Evolutionary conservation across 2,329 filamentous ascomycete genomes (phyloP).

Genomic region (Mariannaea sp.): DNA sequence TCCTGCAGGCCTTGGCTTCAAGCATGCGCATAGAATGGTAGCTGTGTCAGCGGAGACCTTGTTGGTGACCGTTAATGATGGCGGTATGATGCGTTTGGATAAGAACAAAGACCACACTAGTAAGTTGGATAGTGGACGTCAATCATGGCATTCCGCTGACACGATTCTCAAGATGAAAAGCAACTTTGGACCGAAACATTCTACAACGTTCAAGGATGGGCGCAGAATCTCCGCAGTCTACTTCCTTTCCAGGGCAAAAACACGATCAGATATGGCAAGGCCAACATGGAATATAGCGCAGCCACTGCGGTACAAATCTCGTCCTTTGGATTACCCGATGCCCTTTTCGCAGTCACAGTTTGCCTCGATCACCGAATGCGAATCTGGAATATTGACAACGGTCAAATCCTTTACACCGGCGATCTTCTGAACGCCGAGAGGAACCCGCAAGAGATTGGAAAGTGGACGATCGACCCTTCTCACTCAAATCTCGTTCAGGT

Average conservation of each 20-base stretch:
- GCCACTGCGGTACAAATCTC: constrained; percentile 66
- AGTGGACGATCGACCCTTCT: constrained; percentile 78
- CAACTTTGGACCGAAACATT: constrained; percentile 70
- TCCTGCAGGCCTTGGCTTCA: constrained; percentile 76
- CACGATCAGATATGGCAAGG: constrained; percentile 66
- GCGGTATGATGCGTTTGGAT: constrained; percentile 73
- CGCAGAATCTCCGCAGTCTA: constrained; percentile 67
- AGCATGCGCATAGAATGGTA: constrained; percentile 79
- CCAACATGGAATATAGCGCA: constrained; percentile 69
- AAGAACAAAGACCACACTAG: constrained; percentile 56
- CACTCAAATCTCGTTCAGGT: constrained; percentile 79
- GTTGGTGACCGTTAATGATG: constrained; percentile 80
- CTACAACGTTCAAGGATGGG: constrained; percentile 76
- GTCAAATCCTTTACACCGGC: constrained; percentile 74
- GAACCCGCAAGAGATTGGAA: constrained; percentile 70
- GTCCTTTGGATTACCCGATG: constrained; percentile 54
- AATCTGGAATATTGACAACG: constrained; percentile 86
- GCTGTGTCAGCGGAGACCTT: constrained; percentile 75
- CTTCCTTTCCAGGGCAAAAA: constrained; percentile 69
- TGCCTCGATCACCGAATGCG: constrained; percentile 88
- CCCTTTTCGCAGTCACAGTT: constrained; percentile 72
- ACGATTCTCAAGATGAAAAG: constrained; percentile 31
- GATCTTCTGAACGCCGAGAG: constrained; percentile 75
- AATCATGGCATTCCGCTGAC: constrained; percentile 11
- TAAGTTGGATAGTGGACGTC: constrained; percentile 39